Evolutionary conservation across 495 filamentous ascomycete species (phyloP), one percentile per base, ranked within the genome.

Genomic region (Trichoderma parareesei): DNA sequence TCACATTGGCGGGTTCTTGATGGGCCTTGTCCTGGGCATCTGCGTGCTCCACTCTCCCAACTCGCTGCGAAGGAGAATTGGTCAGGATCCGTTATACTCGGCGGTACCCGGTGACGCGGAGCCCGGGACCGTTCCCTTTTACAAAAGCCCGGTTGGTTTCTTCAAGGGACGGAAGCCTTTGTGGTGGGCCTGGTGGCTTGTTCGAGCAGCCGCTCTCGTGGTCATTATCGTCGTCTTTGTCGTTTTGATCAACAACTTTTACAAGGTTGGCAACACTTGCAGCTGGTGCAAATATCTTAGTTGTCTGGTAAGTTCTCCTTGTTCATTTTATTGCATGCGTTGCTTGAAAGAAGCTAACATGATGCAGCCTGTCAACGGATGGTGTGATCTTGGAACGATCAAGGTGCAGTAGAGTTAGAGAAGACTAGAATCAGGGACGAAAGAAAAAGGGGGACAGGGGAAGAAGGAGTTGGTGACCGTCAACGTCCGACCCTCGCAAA

Each of bases 101-200:
- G 74, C 65, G 65, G 75, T 79, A 69, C 69, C 68, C 65, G 70
- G 72, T 64, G 75, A 70, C 14, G 73, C 69, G 20, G 71, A 74
- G 2, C 76, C 76, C 61, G 78, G 76, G 2, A 71, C 85, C 20
- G 78, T 76, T 41, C 76, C 78, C 2, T 92, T 93, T 70, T 71
- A 85, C 57, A 87, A 85, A 69, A 81, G 85, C 64, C 91, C 91
- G 0, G 69, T 92, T 1, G 84, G 83, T 3, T 97, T 97, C 75
- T 97, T 98, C 80, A 91, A 90, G 73, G 91, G 90, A 27, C 82
- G 94, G 5, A 96, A 93, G 73, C 88, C 90, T 35, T 76, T 95
- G 1, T 98, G 94, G 94, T 98, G 94, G 94, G 88, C 78, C 10
- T 98, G 95, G 93, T 98, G 94, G 94, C 75, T 97, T 33, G 83